Evolutionary conservation across 352 stramenopile species (phyloP).

Genomic region (Globisporangium canariense): DNA sequence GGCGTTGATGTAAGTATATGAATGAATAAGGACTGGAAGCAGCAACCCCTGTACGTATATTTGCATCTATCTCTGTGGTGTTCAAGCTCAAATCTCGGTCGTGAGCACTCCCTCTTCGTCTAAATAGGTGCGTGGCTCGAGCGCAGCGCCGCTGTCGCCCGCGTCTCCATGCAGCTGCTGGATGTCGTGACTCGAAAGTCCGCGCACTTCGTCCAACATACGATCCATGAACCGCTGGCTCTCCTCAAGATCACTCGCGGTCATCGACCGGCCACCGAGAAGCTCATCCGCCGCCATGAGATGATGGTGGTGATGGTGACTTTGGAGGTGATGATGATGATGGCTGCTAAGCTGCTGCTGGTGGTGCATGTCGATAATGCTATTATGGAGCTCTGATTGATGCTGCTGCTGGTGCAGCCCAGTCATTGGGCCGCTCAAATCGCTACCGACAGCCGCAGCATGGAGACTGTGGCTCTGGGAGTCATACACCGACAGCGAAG

Average conservation of each 20-base stretch:
- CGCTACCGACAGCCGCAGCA: background rate
- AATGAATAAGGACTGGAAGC: background rate
- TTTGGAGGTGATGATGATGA: conserved; percentile 2
- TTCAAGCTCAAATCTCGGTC: conserved; percentile 43
- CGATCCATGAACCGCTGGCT: conserved; percentile 78
- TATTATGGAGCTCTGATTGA: conserved; percentile 11
- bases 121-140: conserved; percentile 64
- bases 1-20: conserved; percentile 4
- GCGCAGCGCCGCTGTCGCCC: conserved; percentile 18
- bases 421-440: background rate
- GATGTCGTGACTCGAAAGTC: conserved; percentile 48
- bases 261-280: conserved; percentile 34
- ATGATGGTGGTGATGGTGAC: conserved; percentile 37
- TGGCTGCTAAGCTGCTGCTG: conserved; percentile 7
- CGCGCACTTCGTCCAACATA: conserved; percentile 68
- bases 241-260: conserved; percentile 53
- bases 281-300: conserved; percentile 50
- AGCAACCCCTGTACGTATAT: background rate
- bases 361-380: conserved; percentile 10
- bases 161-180: conserved; percentile 30
- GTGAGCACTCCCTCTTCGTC: conserved; percentile 69
- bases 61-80: background rate
- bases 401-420: conserved; percentile 2
- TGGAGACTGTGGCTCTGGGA: conserved; percentile 1
- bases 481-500: background rate